Base-by-base conservation (phyloP, 106 monocot species). In the Posidonia australis region DNA sequence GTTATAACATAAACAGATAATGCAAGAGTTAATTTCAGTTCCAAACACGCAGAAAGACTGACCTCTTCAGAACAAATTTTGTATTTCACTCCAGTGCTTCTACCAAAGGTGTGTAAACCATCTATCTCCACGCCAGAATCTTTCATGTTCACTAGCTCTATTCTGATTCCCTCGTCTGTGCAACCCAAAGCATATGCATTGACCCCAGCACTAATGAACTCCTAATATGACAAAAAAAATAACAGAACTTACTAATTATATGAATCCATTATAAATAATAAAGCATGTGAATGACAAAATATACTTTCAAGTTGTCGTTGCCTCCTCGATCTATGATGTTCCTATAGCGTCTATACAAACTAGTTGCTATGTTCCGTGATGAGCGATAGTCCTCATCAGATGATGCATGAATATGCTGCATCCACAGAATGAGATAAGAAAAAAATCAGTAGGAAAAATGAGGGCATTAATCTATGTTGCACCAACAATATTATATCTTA, bases 131-230 rank as follows among this genome's bases (percentile, higher is more conserved):
- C 46, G 45, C 74, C 80, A 67, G 76, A 88, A 49, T 85, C 85
- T 54, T 78, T 78, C 59, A 88, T 59, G 62, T 78, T 78, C 31
- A 83, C 62, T 19, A 93, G 84, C 67, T 93, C 92, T 66, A 77
- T 85, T 66, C 85, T 85, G 61, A 93, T 70, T 62, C 88, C 87
- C 67, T 93, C 92, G 60, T 85, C 85, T 32, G 92, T 93, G 74
- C 92, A 92, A 46, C 92, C 92, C 64, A 92, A 83, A 25, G 92
- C 85, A 81, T 93, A 93, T 51, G 92, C 89, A 79, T 89, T 89
- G 46, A 93, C 93, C 0, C 79, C 88, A 46, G 79, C 93, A 83
- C 55, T 83, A 42, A 93, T 86, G 64, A 93, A 93, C 48, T 89
- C 93, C 88, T 89, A 49, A 36, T 10, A 75, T 23, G 20, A 46